Conservation (phyloP, 495 filamentous ascomycete genomes). For the Chlorociboria aeruginascens region DNA sequence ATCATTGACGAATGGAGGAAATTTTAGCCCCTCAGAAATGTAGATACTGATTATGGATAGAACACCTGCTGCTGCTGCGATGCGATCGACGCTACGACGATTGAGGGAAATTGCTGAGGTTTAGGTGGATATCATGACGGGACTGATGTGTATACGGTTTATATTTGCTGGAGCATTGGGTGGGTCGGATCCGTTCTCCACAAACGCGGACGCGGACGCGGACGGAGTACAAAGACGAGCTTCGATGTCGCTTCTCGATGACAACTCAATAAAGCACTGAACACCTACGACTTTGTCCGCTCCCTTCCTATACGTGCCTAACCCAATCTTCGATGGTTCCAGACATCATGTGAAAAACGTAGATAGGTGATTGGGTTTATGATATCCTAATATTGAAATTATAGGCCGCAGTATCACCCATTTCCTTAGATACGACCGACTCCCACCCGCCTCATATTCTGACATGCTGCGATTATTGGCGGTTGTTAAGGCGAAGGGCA, state of each 20-base stretch:
- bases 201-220: not conserved
- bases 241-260: conserved; percentile 22
- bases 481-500: no score
- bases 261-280: conserved; percentile 19
- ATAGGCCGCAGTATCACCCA: conserved; percentile 5
- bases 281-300: conserved; percentile 8
- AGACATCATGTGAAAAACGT: conserved; percentile 6
- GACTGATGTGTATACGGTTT: conserved; percentile 23
- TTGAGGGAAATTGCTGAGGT: conserved; percentile 97
- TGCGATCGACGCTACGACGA: conserved; percentile 93
- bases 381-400: conserved; percentile 1
- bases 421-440: not conserved
- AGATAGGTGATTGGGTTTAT: conserved; percentile 3
- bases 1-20: not conserved
- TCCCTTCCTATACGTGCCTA: conserved; percentile 1
- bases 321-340: conserved; percentile 6
- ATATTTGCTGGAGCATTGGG: conserved; percentile 22
- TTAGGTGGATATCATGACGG: conserved; percentile 40
- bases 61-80: conserved; percentile 90
- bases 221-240: conserved; percentile 7
- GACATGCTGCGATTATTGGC: no score
- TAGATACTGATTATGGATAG: conserved; percentile 29
- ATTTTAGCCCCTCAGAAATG: conserved; percentile 13
- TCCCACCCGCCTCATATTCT: not conserved
- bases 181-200: conserved; percentile 10